Evolutionary conservation across 2,329 filamentous ascomycete species (phyloP), one percentile per base, ranked within the genome.

Genomic region (Xylaria sp.): DNA sequence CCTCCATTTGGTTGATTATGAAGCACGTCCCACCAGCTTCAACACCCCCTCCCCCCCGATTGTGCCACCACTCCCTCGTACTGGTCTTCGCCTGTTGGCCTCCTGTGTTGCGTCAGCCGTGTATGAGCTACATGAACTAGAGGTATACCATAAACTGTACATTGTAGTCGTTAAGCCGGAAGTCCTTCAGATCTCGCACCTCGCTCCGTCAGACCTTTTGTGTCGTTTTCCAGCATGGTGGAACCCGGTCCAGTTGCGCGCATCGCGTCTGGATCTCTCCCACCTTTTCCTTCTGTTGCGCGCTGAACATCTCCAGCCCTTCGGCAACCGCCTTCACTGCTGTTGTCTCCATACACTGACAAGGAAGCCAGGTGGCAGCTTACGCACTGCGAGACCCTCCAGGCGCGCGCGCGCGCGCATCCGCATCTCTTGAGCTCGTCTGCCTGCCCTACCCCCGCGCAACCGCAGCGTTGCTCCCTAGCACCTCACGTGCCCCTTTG

Each of bases 271-370:
- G 41, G 8, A 13, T 32, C 12, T 23, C 15, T 55, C n/a, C 52
- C 20, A 28, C n/a, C 56, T 46, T n/a, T 4, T n/a, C 6, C 18
- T 28, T 46, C 39, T 28, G n/a, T 25, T 28, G 28, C 10, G n/a
- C 44, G 32, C 23, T 32, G 9, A 41, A 41, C 34, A 23, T 18
- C 20, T 25, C 37, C 7, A 10, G 34, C 37, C 50, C 10, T 50
- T n/a, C 20, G 20, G 28, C 10, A 10, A 34, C 23, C 55, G 13
- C 39, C 4, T 20, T 56, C 46, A 41, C 58, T 37, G n/a, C 52
- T 55, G 15, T 23, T 46, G n/a, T n/a, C 4, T 25, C 58, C 1
- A 25, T 12, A 39, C 13, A 56, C 56, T 65, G 56, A 69, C 51
- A 13, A 61, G 23, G n/a, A 13, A 41, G 51, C 34, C 18, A 60